Evolutionary conservation across 1,139 yeast species (phyloP), one percentile per base, ranked within the genome.

Genomic region (Kluyveromyces sp.): DNA sequence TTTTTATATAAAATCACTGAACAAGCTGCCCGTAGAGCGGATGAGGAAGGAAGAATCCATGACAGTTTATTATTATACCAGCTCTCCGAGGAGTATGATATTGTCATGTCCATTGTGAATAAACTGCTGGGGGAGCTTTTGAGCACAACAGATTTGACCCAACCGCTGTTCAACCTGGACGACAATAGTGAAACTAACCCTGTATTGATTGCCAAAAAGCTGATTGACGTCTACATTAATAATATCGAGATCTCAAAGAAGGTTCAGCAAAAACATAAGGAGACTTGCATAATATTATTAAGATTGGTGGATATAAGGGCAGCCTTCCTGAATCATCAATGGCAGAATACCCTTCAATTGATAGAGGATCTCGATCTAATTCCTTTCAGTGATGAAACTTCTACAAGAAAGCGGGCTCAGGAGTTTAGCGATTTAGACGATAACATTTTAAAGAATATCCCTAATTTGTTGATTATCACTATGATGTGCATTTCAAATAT

Each of bases 11-110:
- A 78, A 47, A 87, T 92, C 38, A 80, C 94, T 4, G 94, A 84
- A 57, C 79, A 78, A 48, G 88, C 95, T 22, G 97, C 97, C 1
- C 72, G 74, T 42, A 80, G 78, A 54, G 95, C 97, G 26, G 94
- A 86, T 58, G 94, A 87, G 53, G 97, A 88, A 60, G 97, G 97
- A 3, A 75, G 96, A 56, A 73, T 81, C 3, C 78, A 84, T 49
- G 97, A 94, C 60, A 87, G 97, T 9, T 75, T 94, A 46, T 69
- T 86, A 45, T 71, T 92, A 46, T 92, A 86, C 60, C 96, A 89
- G 66, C 74, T 89, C 50, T 78, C 95, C 44, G 94, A 86, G 64
- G 95, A 89, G 56, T 84, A 83, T 62, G 85, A 85, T 58, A 81
- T 86, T 25, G 97, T 87, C n/a, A 76, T 89, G 12, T 64, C 75